Conservation (phyloP, 2,329 filamentous ascomycete genomes). For the Penicillium sp. region DNA sequence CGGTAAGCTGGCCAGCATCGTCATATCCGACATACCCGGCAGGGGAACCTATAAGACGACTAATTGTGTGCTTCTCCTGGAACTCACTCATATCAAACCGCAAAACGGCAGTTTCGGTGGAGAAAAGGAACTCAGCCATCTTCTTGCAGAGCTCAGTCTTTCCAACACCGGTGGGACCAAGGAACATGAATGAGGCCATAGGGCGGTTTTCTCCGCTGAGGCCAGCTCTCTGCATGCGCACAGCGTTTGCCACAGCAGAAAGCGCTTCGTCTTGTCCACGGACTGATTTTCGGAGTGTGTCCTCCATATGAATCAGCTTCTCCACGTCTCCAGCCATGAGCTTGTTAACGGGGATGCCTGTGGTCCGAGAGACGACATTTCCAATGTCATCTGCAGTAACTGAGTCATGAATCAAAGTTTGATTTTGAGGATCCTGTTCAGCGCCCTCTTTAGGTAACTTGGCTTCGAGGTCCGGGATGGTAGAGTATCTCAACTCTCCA, state of each 20-base stretch:
- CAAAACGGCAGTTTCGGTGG: constrained; percentile 83
- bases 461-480: constrained; percentile 76
- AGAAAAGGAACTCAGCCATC: constrained; percentile 89
- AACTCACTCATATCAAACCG: constrained; percentile 98
- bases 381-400: constrained; percentile 97
- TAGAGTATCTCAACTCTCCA: constrained; percentile 85
- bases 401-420: constrained; percentile 80
- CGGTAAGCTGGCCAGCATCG: constrained; percentile 91
- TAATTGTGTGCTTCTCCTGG: constrained; percentile 95
- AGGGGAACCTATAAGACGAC: constrained; percentile 84
- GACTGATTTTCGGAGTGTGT: constrained; percentile 76
- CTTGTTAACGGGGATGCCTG: constrained; percentile 89
- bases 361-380: constrained; percentile 83
- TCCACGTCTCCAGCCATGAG: constrained; percentile 91
- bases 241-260: constrained; percentile 85
- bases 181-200: constrained; percentile 94
- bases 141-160: constrained; percentile 98
- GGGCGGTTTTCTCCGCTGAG: constrained; percentile 89
- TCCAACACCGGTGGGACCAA: constrained; percentile 92
- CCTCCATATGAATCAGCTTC: constrained; percentile 94
- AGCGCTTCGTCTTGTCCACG: constrained; percentile 94
- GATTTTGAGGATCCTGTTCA: constrained; percentile 46
- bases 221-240: constrained; percentile 89
- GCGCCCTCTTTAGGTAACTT: constrained; percentile 74
- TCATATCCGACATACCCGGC: constrained; percentile 97